These are phyloP conservation scores for Colletotrichum zoysiae DNA, from an alignment of 2,329 filamentous ascomycete genomes.

Conservation along the genomic window DNA sequence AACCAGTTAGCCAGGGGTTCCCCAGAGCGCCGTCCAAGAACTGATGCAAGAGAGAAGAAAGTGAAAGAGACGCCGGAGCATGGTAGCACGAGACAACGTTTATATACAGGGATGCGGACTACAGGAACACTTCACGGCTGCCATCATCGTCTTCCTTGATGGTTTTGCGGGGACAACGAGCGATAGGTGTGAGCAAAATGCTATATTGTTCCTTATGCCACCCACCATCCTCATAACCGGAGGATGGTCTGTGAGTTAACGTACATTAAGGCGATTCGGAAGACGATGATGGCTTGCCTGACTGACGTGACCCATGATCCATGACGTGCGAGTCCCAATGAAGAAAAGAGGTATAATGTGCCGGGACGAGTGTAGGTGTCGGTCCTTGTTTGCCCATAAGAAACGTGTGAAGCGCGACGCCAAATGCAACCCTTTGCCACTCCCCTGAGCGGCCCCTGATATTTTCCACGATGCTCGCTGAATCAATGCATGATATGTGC, in stretches of 20 bases:
- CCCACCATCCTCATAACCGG: constrained; percentile 47
- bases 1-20: constrained; percentile 56
- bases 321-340: constrained; percentile 48
- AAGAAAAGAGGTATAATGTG: constrained; percentile 42
- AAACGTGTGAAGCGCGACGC: constrained; percentile 42
- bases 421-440: constrained; percentile 50
- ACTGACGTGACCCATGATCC: constrained; percentile 59
- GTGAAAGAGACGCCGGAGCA: constrained; percentile 43
- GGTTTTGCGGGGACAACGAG: constrained; percentile 43
- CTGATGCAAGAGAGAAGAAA: constrained; percentile 38
- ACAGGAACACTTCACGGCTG: constrained; percentile 65
- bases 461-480: constrained; percentile 59
- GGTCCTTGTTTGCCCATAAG: constrained; percentile 42
- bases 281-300: constrained; percentile 79
- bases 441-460: constrained; percentile 41
- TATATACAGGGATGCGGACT: constrained; percentile 57
- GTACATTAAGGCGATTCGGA: constrained; percentile 72
- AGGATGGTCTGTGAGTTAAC: constrained; percentile 65
- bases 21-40: constrained; percentile 37
- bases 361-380: constrained; percentile 43
- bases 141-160: constrained; percentile 73
- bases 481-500: constrained; percentile 46
- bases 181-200: constrained; percentile 54
- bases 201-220: constrained; percentile 63
- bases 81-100: constrained; percentile 47